These are phyloP conservation scores for Jasminum sambac DNA, from an alignment of 257 asterid genomes.

Conservation along the genomic window DNA sequence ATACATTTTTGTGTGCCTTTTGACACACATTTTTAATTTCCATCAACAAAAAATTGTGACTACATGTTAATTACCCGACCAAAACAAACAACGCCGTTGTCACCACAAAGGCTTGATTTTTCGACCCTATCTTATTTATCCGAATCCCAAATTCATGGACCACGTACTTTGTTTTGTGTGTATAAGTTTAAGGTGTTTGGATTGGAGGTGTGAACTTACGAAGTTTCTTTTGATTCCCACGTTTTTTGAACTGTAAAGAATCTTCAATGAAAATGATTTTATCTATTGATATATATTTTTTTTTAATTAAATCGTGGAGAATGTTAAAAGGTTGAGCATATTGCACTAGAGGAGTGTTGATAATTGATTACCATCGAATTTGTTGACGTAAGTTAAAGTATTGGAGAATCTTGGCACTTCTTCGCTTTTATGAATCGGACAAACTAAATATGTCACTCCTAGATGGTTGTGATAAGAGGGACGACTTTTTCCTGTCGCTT, in stretches of 20 bases:
- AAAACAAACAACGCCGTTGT: constrained; percentile 32
- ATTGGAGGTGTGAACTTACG: not conserved
- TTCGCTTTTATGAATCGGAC: not conserved
- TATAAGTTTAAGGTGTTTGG: not conserved
- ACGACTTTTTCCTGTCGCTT: too few relatives aligned
- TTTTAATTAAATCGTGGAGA: not conserved
- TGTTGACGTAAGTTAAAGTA: not conserved
- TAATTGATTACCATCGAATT: not conserved
- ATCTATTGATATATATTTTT: not conserved
- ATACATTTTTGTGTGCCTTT: constrained; percentile 18
- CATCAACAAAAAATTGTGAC: constrained; percentile 19
- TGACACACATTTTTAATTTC: constrained; percentile 17
- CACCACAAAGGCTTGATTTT: constrained; percentile 32
- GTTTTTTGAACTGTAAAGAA: not conserved
- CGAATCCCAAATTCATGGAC: constrained; percentile 18
- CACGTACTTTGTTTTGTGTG: not conserved
- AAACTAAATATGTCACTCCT: not conserved
- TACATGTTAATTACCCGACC: constrained; percentile 45
- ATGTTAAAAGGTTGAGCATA: not conserved
- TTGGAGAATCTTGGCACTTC: not conserved
- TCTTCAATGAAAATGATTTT: not conserved
- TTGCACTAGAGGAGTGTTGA: not conserved
- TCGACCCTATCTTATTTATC: constrained; percentile 25
- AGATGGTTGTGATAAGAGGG: too few relatives aligned
- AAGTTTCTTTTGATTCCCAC: not conserved